These are phyloP conservation scores for Trichothecium roseum DNA, from an alignment of 2,329 filamentous ascomycete genomes.

Conservation along the genomic window DNA sequence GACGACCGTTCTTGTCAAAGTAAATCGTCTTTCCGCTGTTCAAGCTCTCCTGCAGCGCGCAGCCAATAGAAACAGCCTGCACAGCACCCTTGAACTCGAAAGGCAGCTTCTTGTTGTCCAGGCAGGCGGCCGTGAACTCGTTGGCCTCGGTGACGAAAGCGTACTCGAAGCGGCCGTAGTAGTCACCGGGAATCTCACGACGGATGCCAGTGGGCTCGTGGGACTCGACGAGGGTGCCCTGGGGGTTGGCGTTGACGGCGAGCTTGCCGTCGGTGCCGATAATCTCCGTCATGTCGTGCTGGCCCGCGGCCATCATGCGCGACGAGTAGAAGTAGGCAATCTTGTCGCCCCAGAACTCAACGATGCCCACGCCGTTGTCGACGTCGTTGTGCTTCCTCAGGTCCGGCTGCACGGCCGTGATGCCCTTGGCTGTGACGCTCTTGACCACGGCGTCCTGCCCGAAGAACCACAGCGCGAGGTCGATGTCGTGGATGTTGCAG, in stretches of 20 bases:
- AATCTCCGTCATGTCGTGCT: constrained; percentile 57
- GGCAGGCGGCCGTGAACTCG: constrained; percentile 48
- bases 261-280: constrained; percentile 58
- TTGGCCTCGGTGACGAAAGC: constrained; percentile 55
- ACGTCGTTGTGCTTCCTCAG: constrained; percentile 18
- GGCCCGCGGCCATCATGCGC: constrained; percentile 58
- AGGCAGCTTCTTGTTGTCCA: constrained; percentile 44
- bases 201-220: constrained; percentile 36
- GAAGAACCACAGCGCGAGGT: constrained; percentile 22
- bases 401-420: constrained; percentile 20
- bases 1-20: constrained; percentile 43
- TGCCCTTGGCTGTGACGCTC: constrained; percentile 18
- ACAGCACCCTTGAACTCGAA: constrained; percentile 48
- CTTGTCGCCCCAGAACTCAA: constrained; percentile 54
- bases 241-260: constrained; percentile 48
- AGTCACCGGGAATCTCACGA: constrained; percentile 49
- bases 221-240: constrained; percentile 42
- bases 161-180: constrained; percentile 51
- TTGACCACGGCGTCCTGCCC: constrained; percentile 18
- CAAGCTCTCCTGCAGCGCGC: constrained; percentile 46
- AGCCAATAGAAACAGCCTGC: constrained; percentile 49
- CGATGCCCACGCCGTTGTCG: constrained; percentile 35
- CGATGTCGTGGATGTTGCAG: constrained; percentile 59
- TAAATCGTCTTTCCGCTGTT: constrained; percentile 43
- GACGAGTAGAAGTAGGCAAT: constrained; percentile 55